Percentiles rank a stretch among this genome's conserved stretches.
phyloP scores from a whole-genome alignment of 2,329 filamentous ascomycete genomes.

The Colletotrichum sp. region DNA sequence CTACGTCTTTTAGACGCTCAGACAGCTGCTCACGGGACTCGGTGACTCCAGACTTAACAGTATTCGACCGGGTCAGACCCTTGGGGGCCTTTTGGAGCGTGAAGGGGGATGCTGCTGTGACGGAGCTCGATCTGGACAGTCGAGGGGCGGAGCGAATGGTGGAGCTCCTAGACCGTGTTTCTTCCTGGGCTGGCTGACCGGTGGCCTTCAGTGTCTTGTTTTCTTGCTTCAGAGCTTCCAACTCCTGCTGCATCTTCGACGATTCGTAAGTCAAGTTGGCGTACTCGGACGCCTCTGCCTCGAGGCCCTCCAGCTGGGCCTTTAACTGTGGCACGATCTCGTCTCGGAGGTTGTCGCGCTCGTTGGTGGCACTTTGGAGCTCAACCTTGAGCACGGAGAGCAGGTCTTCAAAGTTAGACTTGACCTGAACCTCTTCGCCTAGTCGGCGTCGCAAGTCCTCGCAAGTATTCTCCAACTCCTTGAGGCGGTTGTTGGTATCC shows the following conservation, averaged over 20 bases:
- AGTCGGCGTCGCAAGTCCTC: conserved; percentile 85
- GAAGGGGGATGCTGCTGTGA: conserved; percentile 58
- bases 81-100: conserved; percentile 42
- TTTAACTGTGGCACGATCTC: conserved; percentile 83
- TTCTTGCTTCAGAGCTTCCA: conserved; percentile 72
- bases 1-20: conserved; percentile 88
- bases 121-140: conserved; percentile 70
- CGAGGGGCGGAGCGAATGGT: conserved; percentile 16
- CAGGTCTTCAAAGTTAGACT: conserved; percentile 93
- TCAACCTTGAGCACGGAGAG: conserved; percentile 84
- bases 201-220: conserved; percentile 63
- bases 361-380: conserved; percentile 80
- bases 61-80: conserved; percentile 65
- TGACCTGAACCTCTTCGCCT: conserved; percentile 83
- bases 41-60: conserved; percentile 45
- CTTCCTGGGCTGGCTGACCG: conserved; percentile 24
- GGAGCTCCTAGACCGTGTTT: conserved; percentile 27
- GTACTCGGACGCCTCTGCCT: conserved; percentile 74
- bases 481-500: conserved; percentile 66
- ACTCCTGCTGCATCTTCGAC: conserved; percentile 85
- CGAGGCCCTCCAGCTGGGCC: conserved; percentile 78
- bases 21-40: conserved; percentile 73
- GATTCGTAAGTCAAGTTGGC: conserved; percentile 80
- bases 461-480: conserved; percentile 79
- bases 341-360: conserved; percentile 90